Evolutionary conservation across 345 rosid genomes (phyloP).

Genomic region (Aegle marmelos): DNA sequence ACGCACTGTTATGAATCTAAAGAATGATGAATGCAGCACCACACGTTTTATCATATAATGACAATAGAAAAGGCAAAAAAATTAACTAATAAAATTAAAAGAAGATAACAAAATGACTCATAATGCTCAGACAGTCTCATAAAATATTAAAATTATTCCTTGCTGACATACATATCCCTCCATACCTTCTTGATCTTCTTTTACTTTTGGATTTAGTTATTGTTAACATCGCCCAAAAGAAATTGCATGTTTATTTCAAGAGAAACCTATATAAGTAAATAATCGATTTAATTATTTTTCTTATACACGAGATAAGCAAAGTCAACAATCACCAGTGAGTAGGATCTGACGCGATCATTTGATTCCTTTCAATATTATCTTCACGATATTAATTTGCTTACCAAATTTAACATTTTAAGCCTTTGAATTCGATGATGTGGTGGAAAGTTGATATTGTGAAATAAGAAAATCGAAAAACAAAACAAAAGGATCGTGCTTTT

Average conservation of each 20-base stretch:
- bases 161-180: background rate
- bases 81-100: background rate
- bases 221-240: background rate
- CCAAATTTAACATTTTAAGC: background rate
- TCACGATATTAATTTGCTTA: background rate
- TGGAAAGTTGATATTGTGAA: background rate
- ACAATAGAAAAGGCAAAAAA: constrained; percentile 13
- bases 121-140: background rate
- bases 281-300: background rate
- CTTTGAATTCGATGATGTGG: background rate
- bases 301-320: background rate
- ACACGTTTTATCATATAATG: constrained; percentile 19
- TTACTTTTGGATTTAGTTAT: background rate
- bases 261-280: background rate
- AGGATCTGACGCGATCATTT: constrained; percentile 37
- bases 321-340: constrained; percentile 41
- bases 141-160: too few relatives aligned
- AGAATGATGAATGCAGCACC: background rate
- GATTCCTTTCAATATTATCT: constrained; percentile 4
- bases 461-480: background rate
- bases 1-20: constrained; percentile 10
- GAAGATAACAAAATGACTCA: constrained; percentile 8
- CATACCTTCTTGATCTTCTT: background rate
- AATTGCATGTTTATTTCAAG: background rate
- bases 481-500: background rate